phyloP scores from a whole-genome alignment of 805 yeast genomes.

The Metschnikowia dekortorum region DNA sequence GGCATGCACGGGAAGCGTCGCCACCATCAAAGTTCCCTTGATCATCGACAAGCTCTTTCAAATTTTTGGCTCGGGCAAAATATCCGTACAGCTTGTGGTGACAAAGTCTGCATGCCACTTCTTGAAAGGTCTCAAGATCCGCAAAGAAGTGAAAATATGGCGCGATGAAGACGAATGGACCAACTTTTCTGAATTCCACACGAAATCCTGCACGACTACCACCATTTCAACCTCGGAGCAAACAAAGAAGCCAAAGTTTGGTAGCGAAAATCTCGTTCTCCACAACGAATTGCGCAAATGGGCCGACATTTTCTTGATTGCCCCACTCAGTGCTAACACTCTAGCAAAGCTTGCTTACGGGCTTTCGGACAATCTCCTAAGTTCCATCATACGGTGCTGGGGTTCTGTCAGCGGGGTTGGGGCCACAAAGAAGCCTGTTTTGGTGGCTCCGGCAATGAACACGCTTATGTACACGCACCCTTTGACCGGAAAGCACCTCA shows the following conservation, averaged over 20 bases:
- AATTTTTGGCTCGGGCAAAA: slow-evolving; percentile 62
- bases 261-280: slow-evolving; percentile 29
- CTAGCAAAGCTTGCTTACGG: slow-evolving; percentile 43
- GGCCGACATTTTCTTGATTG: slow-evolving; percentile 46
- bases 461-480: slow-evolving; percentile 47
- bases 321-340: slow-evolving; percentile 44
- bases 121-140: slow-evolving; percentile 52
- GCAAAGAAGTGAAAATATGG: slow-evolving; percentile 81
- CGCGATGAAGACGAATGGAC: slow-evolving; percentile 93
- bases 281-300: slow-evolving; percentile 44
- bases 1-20: slow-evolving; percentile 96
- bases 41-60: slow-evolving; percentile 84
- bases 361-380: slow-evolving; percentile 40
- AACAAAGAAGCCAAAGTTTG: slow-evolving; percentile 13
- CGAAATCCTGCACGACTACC: slow-evolving; percentile 15
- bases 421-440: slow-evolving; percentile 34
- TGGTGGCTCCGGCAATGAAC: slow-evolving; percentile 48
- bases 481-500: slow-evolving; percentile 38
- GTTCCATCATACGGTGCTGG: slow-evolving; percentile 42
- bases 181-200: slow-evolving; percentile 28
- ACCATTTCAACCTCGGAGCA: slow-evolving; percentile 18
- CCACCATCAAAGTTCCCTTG: slow-evolving; percentile 87
- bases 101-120: slow-evolving; percentile 79
- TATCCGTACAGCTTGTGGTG: slow-evolving; percentile 79
- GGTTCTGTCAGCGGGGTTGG: slow-evolving; percentile 22